phyloP scores from a whole-genome alignment of 495 filamentous ascomycete genomes.

The Penicillium verhagenii region DNA sequence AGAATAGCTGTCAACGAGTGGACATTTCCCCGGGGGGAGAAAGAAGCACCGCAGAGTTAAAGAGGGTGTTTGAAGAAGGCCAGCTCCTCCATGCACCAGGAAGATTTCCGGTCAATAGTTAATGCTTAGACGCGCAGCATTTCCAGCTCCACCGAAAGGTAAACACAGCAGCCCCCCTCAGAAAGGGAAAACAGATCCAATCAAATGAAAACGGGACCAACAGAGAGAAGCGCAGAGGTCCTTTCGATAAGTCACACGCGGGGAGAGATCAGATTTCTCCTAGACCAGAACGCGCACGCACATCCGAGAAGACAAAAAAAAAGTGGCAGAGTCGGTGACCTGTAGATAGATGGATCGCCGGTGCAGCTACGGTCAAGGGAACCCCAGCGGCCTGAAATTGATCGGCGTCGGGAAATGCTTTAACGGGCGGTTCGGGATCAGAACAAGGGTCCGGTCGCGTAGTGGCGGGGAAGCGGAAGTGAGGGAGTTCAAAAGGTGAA shows the following conservation, averaged over 20 bases:
- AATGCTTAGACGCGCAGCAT: conserved; percentile 29
- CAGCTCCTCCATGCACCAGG: conserved; percentile 43
- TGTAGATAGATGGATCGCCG: conserved; percentile 21
- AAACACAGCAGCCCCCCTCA: neutral
- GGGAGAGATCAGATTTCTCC: neutral
- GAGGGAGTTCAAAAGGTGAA: conserved; percentile 9
- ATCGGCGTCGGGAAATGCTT: conserved; percentile 18
- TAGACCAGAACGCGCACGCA: neutral
- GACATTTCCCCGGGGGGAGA: conserved; percentile 35
- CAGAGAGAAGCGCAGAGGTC: neutral
- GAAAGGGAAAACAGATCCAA: neutral
- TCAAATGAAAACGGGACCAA: neutral
- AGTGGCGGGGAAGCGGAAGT: conserved; percentile 10
- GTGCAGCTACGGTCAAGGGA: conserved; percentile 18
- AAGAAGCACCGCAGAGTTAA: conserved; percentile 22
- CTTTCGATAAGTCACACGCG: conserved; percentile 11
- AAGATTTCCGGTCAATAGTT: conserved; percentile 7
- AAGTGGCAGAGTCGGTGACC: conserved; percentile 13
- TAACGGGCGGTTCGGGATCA: conserved; percentile 11
- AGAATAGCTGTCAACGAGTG: conserved; percentile 13
- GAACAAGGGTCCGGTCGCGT: conserved; percentile 17
- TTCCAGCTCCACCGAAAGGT: conserved; percentile 7
- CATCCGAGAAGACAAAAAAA: neutral
- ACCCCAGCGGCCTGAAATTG: conserved; percentile 20
- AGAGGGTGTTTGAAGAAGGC: conserved; percentile 35